Conservation (phyloP, 2,329 filamentous ascomycete genomes). For the Chalaropsis thielavioides region DNA sequence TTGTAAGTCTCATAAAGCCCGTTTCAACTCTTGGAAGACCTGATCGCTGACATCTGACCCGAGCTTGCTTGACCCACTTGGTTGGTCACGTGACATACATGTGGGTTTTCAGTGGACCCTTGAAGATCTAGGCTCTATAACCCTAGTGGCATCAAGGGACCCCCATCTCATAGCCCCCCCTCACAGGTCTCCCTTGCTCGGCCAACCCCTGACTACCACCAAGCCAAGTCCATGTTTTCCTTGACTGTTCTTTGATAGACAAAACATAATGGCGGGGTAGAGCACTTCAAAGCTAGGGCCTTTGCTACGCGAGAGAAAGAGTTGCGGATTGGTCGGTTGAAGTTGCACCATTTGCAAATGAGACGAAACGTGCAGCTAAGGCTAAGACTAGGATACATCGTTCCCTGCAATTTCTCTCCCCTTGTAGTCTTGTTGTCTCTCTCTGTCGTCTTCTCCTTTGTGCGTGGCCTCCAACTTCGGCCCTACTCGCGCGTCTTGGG, state of each 20-base stretch:
- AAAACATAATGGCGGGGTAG: constrained; percentile 6
- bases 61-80: background rate
- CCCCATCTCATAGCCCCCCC: background rate
- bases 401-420: background rate
- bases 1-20: background rate
- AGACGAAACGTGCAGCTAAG: constrained; percentile 6
- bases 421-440: background rate
- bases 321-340: constrained; percentile 3
- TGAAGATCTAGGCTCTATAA: constrained; percentile 2
- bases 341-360: constrained; percentile 6
- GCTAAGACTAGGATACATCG: background rate
- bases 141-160: background rate
- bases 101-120: background rate
- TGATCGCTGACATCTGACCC: background rate
- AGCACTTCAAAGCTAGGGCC: background rate
- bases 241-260: background rate
- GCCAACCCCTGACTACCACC: background rate
- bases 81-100: background rate
- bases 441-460: background rate
- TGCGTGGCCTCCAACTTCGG: background rate
- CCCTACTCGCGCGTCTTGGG: background rate
- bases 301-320: constrained; percentile 6
- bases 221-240: background rate
- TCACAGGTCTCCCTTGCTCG: background rate
- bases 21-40: background rate